These are phyloP conservation scores for Yamadazyma akitaensis DNA, from an alignment of 805 yeast species.

Conservation along the genomic window DNA sequence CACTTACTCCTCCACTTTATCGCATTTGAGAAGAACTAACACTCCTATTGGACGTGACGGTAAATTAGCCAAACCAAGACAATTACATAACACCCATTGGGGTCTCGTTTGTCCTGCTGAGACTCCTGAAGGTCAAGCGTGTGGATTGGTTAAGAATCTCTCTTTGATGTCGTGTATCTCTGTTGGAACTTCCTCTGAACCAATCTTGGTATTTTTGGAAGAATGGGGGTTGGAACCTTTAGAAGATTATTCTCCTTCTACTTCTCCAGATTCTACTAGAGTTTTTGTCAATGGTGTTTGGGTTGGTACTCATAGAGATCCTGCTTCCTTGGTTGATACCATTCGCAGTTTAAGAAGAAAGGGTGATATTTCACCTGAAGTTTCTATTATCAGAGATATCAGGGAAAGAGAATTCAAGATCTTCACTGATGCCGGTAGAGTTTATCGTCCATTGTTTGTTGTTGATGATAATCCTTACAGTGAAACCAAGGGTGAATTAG, in stretches of 20 bases:
- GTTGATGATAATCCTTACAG: constrained; percentile 82
- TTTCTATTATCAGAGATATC: constrained; percentile 93
- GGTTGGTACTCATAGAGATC: constrained; percentile 98
- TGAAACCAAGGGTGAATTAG: constrained; percentile 70
- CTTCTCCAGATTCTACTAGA: constrained; percentile 86
- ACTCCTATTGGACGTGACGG: constrained; percentile 99
- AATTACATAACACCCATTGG: constrained; percentile 99
- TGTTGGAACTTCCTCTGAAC: constrained; percentile 96
- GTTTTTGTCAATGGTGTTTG: constrained; percentile 98
- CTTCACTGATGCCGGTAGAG: constrained; percentile 98
- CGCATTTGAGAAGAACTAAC: constrained; percentile 97
- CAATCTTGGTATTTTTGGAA: constrained; percentile 86
- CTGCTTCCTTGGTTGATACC: constrained; percentile 86
- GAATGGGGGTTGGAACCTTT: constrained; percentile 99
- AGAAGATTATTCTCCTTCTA: constrained; percentile 92
- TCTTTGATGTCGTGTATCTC: constrained; percentile 97
- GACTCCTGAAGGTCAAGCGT: constrained; percentile 99
- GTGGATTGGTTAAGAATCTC: constrained; percentile 96
- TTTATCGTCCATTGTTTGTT: constrained; percentile 91
- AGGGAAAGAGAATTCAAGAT: constrained; percentile 95
- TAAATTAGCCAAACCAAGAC: constrained; percentile 98
- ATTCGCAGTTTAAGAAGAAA: constrained; percentile 89
- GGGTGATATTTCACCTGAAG: constrained; percentile 95
- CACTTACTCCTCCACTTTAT: constrained; percentile 96
- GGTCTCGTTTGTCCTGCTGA: constrained; percentile 99